A percentile compares a stretch with the other conserved stretches of the same genome.
Evolutionary conservation across 495 filamentous ascomycete genomes (phyloP).

Genomic region (Aspergillus heteromorphus): DNA sequence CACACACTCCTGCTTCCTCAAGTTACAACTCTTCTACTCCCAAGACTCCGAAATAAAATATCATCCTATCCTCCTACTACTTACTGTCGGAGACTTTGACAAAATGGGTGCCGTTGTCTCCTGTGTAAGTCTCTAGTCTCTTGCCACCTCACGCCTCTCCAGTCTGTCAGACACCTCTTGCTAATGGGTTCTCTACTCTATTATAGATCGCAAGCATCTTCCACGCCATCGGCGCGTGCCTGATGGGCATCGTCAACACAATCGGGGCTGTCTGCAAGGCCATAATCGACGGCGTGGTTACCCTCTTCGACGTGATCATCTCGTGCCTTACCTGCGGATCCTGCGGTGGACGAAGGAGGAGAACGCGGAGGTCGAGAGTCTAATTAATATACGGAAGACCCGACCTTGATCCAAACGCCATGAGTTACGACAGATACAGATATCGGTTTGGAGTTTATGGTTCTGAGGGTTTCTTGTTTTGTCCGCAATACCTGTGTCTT

Average conservation of each 20-base stretch:
- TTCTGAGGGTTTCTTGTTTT: neutral
- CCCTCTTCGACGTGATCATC: slow-evolving; percentile 79
- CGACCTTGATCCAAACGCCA: neutral
- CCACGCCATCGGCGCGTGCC: slow-evolving; percentile 73
- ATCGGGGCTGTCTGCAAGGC: slow-evolving; percentile 68
- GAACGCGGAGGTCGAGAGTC: slow-evolving; percentile 22
- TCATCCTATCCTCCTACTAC: neutral
- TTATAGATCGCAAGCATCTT: slow-evolving; percentile 70
- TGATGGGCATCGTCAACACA: slow-evolving; percentile 81
- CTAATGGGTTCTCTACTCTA: slow-evolving; percentile 19
- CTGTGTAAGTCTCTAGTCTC: slow-evolving; percentile 63
- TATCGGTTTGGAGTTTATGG: neutral
- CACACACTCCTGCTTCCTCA: neutral
- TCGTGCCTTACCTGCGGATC: slow-evolving; percentile 78
- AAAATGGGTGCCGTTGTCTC: slow-evolving; percentile 95
- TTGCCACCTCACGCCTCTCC: neutral
- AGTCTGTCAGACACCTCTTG: neutral
- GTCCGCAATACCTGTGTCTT: neutral
- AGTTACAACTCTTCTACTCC: neutral
- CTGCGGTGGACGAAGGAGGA: slow-evolving; percentile 38
- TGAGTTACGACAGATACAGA: neutral
- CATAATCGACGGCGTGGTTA: slow-evolving; percentile 77
- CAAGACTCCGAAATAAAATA: too few relatives aligned
- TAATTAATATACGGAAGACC: slow-evolving; percentile 4
- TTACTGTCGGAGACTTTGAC: too few relatives aligned